These are phyloP conservation scores for Pogostemon cablin DNA, from an alignment of 257 asterid genomes.

Conservation along the genomic window DNA sequence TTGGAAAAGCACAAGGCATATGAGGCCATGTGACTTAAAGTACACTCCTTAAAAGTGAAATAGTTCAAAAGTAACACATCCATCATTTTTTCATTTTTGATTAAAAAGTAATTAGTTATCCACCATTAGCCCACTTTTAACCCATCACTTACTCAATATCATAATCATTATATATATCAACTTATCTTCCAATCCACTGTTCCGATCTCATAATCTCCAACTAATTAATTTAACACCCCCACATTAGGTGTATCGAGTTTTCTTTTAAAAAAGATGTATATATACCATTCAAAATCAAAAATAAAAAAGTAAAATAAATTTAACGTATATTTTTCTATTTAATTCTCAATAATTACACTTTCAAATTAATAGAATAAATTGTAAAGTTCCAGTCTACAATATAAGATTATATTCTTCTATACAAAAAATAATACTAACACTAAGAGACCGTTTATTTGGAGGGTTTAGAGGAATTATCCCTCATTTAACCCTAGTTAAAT, in stretches of 20 bases:
- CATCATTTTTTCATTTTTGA: conserved; percentile 42
- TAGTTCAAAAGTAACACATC: conserved; percentile 39
- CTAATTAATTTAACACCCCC: not conserved
- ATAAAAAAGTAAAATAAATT: too few species aligned
- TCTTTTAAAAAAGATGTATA: too few species aligned
- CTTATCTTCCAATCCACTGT: conserved; percentile 19
- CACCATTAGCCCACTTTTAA: conserved; percentile 25
- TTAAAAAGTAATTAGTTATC: conserved; percentile 29
- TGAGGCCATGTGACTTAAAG: conserved; percentile 44
- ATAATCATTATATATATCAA: conserved; percentile 18
- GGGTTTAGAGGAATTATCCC: too few species aligned
- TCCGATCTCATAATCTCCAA: not conserved
- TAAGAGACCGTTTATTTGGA: too few species aligned
- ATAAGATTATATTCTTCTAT: too few species aligned
- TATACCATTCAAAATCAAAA: too few species aligned
- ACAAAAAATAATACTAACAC: too few species aligned
- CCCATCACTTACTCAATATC: conserved; percentile 20
- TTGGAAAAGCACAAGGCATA: conserved; percentile 27
- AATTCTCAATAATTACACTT: too few species aligned
- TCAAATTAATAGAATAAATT: too few species aligned
- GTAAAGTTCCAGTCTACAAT: too few species aligned
- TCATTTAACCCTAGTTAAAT: too few species aligned
- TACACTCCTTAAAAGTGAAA: conserved; percentile 35
- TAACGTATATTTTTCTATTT: too few species aligned
- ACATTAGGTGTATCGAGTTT: not conserved